A percentile compares a stretch with the other conserved stretches of the same genome.
Conservation (phyloP, 768 basidiomycete genomes). For the Mycena rebaudengoi region DNA sequence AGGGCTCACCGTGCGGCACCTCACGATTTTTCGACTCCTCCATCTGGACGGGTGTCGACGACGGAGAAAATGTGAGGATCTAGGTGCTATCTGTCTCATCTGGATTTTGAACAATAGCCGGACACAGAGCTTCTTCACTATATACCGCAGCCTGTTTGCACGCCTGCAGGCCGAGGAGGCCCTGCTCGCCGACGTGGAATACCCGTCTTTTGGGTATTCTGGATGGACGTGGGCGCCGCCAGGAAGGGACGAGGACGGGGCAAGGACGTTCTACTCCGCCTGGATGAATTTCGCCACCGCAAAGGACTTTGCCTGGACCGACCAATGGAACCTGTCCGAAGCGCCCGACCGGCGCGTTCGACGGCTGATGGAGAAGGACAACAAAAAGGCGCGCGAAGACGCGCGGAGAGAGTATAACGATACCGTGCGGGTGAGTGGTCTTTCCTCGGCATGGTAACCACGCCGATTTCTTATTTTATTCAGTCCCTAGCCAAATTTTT, state of each 20-base stretch:
- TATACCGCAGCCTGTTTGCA: conserved; percentile 88
- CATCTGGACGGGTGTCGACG: conserved; percentile 72
- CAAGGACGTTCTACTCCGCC: conserved; percentile 79
- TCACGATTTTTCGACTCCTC: conserved; percentile 87
- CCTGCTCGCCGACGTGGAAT: conserved; percentile 54
- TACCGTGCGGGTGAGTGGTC: conserved; percentile 72
- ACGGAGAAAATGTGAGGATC: conserved; percentile 59
- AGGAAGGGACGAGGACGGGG: conserved; percentile 60
- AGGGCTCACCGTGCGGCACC: conserved; percentile 81
- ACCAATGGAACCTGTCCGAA: conserved; percentile 83
- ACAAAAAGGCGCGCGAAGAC: conserved; percentile 90
- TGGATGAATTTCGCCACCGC: conserved; percentile 89
- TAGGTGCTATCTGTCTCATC: background rate
- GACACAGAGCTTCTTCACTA: conserved; percentile 84
- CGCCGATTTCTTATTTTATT: conserved; percentile 7
- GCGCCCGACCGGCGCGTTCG: conserved; percentile 88
- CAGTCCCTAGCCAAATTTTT: conserved; percentile 81
- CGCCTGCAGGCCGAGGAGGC: conserved; percentile 86
- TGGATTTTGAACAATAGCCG: background rate
- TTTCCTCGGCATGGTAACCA: background rate
- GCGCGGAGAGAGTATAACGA: conserved; percentile 93
- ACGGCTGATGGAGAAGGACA: conserved; percentile 95
- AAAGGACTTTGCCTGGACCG: conserved; percentile 91
- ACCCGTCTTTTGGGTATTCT: conserved; percentile 86
- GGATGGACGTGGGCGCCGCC: conserved; percentile 73